Conservation (phyloP, 23 red algal genomes). For the Gracilaria gracilis region DNA sequence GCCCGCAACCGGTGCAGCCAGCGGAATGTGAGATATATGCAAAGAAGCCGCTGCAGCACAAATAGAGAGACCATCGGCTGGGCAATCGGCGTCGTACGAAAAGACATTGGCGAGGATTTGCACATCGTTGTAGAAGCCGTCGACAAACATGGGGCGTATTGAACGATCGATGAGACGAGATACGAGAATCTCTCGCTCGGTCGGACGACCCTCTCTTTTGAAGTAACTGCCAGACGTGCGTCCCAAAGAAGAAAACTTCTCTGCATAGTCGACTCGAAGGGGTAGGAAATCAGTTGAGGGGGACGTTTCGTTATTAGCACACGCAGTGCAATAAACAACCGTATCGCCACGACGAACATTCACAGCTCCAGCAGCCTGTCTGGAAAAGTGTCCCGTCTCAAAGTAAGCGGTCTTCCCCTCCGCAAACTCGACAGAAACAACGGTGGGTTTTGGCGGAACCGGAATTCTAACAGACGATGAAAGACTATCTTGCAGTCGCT, state of each 20-base stretch:
- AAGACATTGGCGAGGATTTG: slow-evolving; percentile 91
- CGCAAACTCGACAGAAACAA: slow-evolving; percentile 58
- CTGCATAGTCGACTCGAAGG: slow-evolving; percentile 95
- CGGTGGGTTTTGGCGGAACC: slow-evolving; percentile 44
- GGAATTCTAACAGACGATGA: not conserved
- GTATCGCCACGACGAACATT: slow-evolving; percentile 83
- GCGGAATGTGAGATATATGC: slow-evolving; percentile 82
- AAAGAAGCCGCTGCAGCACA: slow-evolving; percentile 83
- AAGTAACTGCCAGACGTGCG: slow-evolving; percentile 87
- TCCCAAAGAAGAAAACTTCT: slow-evolving; percentile 89
- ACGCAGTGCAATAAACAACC: slow-evolving; percentile 92
- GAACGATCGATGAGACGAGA: slow-evolving; percentile 91
- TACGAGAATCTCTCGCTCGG: slow-evolving; percentile 86
- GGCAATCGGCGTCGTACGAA: slow-evolving; percentile 77
- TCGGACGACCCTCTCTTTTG: slow-evolving; percentile 87
- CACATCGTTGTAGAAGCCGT: slow-evolving; percentile 90
- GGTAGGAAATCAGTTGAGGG: slow-evolving; percentile 84
- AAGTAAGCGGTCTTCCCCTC: slow-evolving; percentile 51
- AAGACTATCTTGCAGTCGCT: slow-evolving; percentile 13
- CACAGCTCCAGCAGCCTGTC: slow-evolving; percentile 96
- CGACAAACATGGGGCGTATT: slow-evolving; percentile 84
- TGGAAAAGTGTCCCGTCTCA: slow-evolving; percentile 88
- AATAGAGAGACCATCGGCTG: slow-evolving; percentile 80
- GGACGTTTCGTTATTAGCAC: slow-evolving; percentile 35
- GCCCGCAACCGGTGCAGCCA: slow-evolving; percentile 74